Percentiles rank a stretch among this genome's conserved stretches.
Evolutionary conservation across 108 stramenopile species (phyloP).

Genomic region (Chaetoceros muelleri): DNA sequence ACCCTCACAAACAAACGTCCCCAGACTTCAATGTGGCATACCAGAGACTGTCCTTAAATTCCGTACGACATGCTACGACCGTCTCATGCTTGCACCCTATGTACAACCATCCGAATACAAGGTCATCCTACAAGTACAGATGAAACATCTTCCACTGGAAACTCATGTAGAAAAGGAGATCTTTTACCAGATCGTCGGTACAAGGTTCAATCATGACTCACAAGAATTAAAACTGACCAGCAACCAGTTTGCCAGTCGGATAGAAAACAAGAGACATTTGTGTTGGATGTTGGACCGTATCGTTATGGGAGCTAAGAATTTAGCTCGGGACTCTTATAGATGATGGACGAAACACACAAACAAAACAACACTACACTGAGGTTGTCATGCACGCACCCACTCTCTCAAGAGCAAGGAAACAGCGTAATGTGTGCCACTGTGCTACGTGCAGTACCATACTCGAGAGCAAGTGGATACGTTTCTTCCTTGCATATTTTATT

Average conservation of each 20-base stretch:
- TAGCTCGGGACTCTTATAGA: conserved; percentile 49
- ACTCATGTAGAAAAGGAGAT: conserved; percentile 41
- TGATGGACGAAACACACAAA: too few relatives aligned
- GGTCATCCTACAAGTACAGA: conserved; percentile 43
- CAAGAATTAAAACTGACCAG: conserved; percentile 47
- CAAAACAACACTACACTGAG: too few relatives aligned
- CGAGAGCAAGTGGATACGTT: too few relatives aligned
- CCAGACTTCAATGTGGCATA: conserved; percentile 61
- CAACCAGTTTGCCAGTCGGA: conserved; percentile 73
- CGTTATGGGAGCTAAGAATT: conserved; percentile 35
- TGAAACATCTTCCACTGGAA: conserved; percentile 47
- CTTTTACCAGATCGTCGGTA: conserved; percentile 63
- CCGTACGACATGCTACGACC: conserved; percentile 57
- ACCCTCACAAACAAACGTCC: conserved; percentile 20
- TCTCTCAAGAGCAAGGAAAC: too few relatives aligned
- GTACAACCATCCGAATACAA: conserved; percentile 66
- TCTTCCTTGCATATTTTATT: too few relatives aligned
- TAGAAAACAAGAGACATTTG: conserved; percentile 80
- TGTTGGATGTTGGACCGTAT: conserved; percentile 76
- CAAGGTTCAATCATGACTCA: conserved; percentile 44
- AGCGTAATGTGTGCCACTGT: too few relatives aligned
- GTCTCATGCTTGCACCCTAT: conserved; percentile 50
- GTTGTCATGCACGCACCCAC: too few relatives aligned
- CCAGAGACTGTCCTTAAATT: conserved; percentile 55
- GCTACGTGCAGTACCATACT: too few relatives aligned